Base-by-base conservation (phyloP, 805 yeast species). In the Candida morakotiae region DNA sequence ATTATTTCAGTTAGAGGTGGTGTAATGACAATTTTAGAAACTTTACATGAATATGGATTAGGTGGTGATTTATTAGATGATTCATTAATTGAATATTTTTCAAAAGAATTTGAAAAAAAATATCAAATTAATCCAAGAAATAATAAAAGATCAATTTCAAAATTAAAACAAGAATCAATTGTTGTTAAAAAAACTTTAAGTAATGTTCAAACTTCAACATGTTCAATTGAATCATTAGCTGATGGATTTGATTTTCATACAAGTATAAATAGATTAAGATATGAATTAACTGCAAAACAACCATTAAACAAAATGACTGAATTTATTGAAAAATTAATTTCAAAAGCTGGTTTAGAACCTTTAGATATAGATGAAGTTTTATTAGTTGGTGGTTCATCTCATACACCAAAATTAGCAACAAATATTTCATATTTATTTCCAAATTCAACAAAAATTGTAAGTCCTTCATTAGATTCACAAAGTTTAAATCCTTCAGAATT, bases 171-270 rank as follows among this genome's bases (percentile, higher is more conserved):
- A 43, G 95, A 88, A 60, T 75, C 94, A 42, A 81, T 84, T 57
- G 69, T 79, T 39, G 84, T 93, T 41, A 87, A 89, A 72, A 87
- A 87, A 71, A 93, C 98, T 28, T 73, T 93, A 53, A 84, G 95
- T 35, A 88, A 89, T 61, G 93, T 93, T 39, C 81, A 81, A 52
- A 71, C 87, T 34, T 83, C 97, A 31, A 84, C 93, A 38, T 87
- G 88, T 56, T 93, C 98, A 31, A 85, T 93, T 51, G 98, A 93
- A 67, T 84, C 96, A 16, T 75, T 93, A 47, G 91, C 95, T 43
- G 95, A 85, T 42, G 98, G 98, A 46, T 78, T 73, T 59, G 98
- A 93, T 67, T 93, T 82, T 79, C 89, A 87, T 67, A 78, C 95
- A 45, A 75, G 91, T 41, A 81, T 93, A 59, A 93, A 93, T 77